phyloP scores from a whole-genome alignment of 805 yeast species.

The Candida chilensis region DNA sequence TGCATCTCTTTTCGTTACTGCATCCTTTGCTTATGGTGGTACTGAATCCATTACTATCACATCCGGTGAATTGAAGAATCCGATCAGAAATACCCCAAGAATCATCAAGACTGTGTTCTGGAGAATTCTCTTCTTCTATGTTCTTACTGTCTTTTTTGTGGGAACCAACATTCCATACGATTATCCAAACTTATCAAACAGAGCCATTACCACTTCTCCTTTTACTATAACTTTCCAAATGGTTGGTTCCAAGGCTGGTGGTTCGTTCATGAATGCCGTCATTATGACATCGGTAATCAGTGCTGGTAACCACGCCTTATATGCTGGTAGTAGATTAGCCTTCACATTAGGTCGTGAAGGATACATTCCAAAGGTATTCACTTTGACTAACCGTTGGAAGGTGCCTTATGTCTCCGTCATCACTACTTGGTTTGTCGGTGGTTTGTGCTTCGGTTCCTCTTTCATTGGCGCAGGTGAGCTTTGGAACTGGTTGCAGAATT shows the following conservation, averaged over 20 bases:
- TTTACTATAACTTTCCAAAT: conserved; percentile 31
- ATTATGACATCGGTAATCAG: conserved; percentile 46
- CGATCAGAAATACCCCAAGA: conserved; percentile 18
- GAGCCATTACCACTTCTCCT: conserved; percentile 22
- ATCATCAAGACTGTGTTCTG: conserved; percentile 19
- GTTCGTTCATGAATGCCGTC: conserved; percentile 41
- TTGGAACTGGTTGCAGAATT: conserved; percentile 44
- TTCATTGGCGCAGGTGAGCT: conserved; percentile 44
- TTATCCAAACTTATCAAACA: conserved; percentile 19
- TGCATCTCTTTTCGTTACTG: conserved; percentile 38
- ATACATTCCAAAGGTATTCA: conserved; percentile 31
- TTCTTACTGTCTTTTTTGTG: conserved; percentile 27
- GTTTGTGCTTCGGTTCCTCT: conserved; percentile 52
- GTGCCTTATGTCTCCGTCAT: conserved; percentile 41
- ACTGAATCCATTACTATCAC: conserved; percentile 27
- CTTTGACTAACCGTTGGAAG: conserved; percentile 28
- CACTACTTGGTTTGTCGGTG: conserved; percentile 44
- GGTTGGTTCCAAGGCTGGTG: conserved; percentile 31
- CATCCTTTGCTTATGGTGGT: conserved; percentile 45
- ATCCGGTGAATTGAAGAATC: conserved; percentile 22
- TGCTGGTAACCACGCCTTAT: conserved; percentile 46
- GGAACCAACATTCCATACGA: conserved; percentile 31
- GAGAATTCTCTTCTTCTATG: conserved; percentile 22
- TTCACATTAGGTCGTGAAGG: conserved; percentile 43
- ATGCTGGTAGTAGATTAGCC: conserved; percentile 39